Conservation (phyloP, 176 grass and related monocot species). For the Carex scoparia region DNA sequence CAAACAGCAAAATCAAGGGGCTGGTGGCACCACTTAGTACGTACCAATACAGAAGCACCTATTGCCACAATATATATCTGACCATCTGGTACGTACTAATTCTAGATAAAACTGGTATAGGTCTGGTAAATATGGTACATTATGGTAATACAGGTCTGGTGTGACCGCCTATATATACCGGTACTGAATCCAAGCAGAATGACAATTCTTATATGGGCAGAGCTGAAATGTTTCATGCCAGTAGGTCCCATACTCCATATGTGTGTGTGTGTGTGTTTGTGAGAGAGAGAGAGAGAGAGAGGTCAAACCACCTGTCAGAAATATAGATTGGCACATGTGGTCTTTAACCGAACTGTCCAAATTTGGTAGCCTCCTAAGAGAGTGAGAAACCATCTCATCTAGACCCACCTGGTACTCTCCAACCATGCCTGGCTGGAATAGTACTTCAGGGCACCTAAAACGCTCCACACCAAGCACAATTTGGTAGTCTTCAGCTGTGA, state of each 20-base stretch:
- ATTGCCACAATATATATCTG: background rate
- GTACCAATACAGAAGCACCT: background rate
- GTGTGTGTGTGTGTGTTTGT: background rate
- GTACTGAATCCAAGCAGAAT: background rate
- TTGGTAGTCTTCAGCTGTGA: constrained; percentile 72
- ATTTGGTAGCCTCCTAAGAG: constrained; percentile 53
- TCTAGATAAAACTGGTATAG: background rate
- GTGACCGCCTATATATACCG: background rate
- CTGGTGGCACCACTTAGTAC: background rate
- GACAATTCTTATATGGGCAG: background rate
- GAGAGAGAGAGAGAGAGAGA: background rate
- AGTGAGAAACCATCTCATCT: constrained; percentile 76
- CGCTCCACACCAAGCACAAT: constrained; percentile 64
- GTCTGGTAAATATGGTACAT: background rate
- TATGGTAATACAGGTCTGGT: background rate
- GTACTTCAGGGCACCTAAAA: constrained; percentile 72
- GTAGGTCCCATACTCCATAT: background rate
- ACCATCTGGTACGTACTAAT: background rate
- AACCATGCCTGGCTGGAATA: constrained; percentile 82
- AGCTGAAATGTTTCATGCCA: background rate
- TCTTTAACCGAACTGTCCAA: constrained; percentile 54
- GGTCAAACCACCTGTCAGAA: constrained; percentile 61
- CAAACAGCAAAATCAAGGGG: background rate
- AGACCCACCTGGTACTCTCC: constrained; percentile 78
- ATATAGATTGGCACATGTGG: constrained; percentile 66